phyloP scores from a whole-genome alignment of 345 rosid species.

The Eucalyptus camaldulensis region DNA sequence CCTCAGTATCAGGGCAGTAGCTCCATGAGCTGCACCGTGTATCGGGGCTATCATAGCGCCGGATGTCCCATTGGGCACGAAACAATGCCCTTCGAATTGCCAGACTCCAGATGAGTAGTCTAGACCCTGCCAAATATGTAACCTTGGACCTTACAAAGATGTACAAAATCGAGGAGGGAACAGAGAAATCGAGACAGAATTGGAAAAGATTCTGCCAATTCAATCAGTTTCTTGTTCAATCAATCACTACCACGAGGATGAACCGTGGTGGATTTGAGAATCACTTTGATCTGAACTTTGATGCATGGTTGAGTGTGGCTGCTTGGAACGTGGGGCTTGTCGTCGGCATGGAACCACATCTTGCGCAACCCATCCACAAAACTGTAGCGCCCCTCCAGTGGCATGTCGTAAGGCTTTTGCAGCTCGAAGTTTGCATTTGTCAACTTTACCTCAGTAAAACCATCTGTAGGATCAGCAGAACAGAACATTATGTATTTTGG shows the following conservation, averaged over 20 bases:
- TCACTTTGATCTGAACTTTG: neutral
- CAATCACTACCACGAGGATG: neutral
- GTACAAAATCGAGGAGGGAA: neutral
- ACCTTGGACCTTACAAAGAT: neutral
- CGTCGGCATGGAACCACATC: neutral
- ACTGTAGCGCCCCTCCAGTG: neutral
- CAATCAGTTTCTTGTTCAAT: neutral
- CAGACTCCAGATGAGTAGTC: constrained; percentile 17
- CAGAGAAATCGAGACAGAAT: neutral
- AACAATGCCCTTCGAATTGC: constrained; percentile 29
- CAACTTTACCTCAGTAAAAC: constrained; percentile 1
- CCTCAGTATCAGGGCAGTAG: constrained; percentile 16
- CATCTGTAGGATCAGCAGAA: constrained; percentile 8
- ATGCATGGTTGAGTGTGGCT: constrained; percentile 10
- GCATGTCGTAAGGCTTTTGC: constrained; percentile 2
- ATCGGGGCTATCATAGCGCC: constrained; percentile 20
- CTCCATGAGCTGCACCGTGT: constrained; percentile 7
- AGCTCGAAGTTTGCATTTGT: neutral
- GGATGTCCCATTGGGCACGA: constrained; percentile 14
- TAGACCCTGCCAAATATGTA: constrained; percentile 7
- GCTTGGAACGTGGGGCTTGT: constrained; percentile 3
- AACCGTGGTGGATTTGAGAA: neutral
- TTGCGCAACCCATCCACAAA: neutral
- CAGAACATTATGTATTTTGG: neutral
- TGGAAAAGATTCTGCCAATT: neutral